Evolutionary conservation across 1,139 yeast species (phyloP).

Genomic region (Petasospora rhodanensis): DNA sequence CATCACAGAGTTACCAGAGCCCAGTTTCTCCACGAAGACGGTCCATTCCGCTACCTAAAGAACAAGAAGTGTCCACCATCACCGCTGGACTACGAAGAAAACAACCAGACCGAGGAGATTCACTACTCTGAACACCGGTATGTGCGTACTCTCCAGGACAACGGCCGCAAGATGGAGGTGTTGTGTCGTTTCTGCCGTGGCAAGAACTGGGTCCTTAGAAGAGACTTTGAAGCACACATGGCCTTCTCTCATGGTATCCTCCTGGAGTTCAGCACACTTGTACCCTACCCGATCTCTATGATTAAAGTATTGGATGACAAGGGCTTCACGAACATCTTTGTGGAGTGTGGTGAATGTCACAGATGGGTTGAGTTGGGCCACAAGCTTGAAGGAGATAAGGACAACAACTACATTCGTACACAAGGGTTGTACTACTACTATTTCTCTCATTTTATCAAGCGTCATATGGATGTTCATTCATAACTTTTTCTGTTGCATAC

Average conservation of each 20-base stretch:
- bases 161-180: slow-evolving; percentile 10
- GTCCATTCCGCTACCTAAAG: slow-evolving; percentile 14
- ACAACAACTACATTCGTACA: too few relatives aligned
- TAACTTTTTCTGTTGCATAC: slow-evolving; percentile 1
- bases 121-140: too few relatives aligned
- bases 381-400: too few relatives aligned
- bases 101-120: too few relatives aligned
- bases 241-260: slow-evolving; percentile 26
- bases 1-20: slow-evolving; percentile 1
- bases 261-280: too few relatives aligned
- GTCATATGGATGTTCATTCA: slow-evolving; percentile 9
- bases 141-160: background rate
- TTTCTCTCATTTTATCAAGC: slow-evolving; percentile 18
- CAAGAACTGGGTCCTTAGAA: slow-evolving; percentile 21
- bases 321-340: slow-evolving; percentile 13
- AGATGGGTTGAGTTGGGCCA: slow-evolving; percentile 51
- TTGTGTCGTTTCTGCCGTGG: slow-evolving; percentile 27
- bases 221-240: slow-evolving; percentile 19
- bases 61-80: slow-evolving; percentile 9
- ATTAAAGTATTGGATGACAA: slow-evolving; percentile 7
- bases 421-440: slow-evolving; percentile 23
- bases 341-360: slow-evolving; percentile 68
- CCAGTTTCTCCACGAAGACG: slow-evolving; percentile 2
- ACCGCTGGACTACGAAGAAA: too few relatives aligned
- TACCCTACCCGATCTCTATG: slow-evolving; percentile 21